Conservation (phyloP, 2,329 filamentous ascomycete species). For the Stylonectria norvegica region DNA sequence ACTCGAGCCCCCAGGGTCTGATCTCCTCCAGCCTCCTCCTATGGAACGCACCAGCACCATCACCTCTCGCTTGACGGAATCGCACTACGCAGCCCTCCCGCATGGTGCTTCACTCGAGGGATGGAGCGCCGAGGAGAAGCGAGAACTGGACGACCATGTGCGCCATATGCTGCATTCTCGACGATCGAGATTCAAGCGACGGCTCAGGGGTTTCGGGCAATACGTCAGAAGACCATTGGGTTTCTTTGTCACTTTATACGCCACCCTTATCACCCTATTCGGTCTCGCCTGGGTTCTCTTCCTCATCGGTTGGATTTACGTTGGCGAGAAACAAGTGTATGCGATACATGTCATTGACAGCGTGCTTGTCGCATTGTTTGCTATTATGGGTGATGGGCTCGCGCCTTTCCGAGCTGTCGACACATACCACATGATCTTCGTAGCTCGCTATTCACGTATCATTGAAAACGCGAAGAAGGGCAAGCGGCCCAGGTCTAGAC, state of each 20-base stretch:
- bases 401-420: slow-evolving; percentile 75
- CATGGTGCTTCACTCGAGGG: slow-evolving; percentile 68
- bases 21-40: slow-evolving; percentile 9
- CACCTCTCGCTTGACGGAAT: slow-evolving; percentile 63
- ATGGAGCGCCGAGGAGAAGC: slow-evolving; percentile 72
- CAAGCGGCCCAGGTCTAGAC: slow-evolving; percentile 32
- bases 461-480: slow-evolving; percentile 47
- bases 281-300: slow-evolving; percentile 89
- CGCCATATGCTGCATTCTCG: slow-evolving; percentile 83
- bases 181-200: slow-evolving; percentile 73
- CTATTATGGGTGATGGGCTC: slow-evolving; percentile 66
- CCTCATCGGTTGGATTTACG: slow-evolving; percentile 85
- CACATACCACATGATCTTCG: slow-evolving; percentile 84
- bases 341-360: slow-evolving; percentile 68
- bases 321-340: slow-evolving; percentile 68
- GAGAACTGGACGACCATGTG: slow-evolving; percentile 79
- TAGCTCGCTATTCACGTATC: slow-evolving; percentile 60
- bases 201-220: slow-evolving; percentile 75
- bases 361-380: slow-evolving; percentile 67
- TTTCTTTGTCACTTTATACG: slow-evolving; percentile 81
- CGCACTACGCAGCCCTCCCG: slow-evolving; percentile 75
- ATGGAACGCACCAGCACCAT: slow-evolving; percentile 54
- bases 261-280: slow-evolving; percentile 77
- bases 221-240: slow-evolving; percentile 75
- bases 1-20: neutral